Evolutionary conservation across 2,329 filamentous ascomycete genomes (phyloP).

Genomic region (Teratosphaeriaceae sp.): DNA sequence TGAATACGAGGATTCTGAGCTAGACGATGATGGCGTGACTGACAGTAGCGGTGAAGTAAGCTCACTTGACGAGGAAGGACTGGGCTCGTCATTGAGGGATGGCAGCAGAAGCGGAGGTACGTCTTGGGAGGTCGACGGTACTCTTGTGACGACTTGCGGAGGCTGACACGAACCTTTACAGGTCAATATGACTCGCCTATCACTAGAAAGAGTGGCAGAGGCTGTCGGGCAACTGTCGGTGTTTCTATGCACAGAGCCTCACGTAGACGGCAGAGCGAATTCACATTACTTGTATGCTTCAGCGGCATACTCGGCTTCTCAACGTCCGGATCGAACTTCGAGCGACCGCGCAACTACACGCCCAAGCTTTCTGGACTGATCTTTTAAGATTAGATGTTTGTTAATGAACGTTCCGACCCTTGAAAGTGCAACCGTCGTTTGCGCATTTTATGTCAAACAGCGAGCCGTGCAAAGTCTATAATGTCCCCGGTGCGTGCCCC

Average conservation of each 20-base stretch:
- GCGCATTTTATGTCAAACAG: not conserved
- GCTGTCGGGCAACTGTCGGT: constrained; percentile 6
- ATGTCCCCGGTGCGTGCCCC: not conserved
- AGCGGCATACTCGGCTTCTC: constrained; percentile 6
- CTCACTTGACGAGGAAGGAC: constrained; percentile 1
- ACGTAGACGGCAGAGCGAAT: constrained; percentile 4
- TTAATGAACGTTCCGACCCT: not conserved
- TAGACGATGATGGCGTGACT: not conserved
- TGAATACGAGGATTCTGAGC: constrained; percentile 3
- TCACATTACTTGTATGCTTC: constrained; percentile 8
- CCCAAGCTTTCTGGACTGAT: constrained; percentile 7
- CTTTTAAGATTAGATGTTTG: not conserved
- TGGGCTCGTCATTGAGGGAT: not conserved
- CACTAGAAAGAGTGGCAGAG: not conserved
- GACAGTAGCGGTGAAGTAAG: constrained; percentile 2
- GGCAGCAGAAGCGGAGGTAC: not conserved
- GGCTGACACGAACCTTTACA: constrained; percentile 1
- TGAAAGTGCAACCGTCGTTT: not conserved
- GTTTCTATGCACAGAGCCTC: constrained; percentile 2
- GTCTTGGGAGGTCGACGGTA: not conserved
- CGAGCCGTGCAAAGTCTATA: constrained; percentile 1
- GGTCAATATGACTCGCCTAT: constrained; percentile 1
- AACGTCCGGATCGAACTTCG: constrained; percentile 4
- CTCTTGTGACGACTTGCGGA: constrained; percentile 1
- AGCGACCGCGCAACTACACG: constrained; percentile 8